A percentile compares a stretch with the other conserved stretches of the same genome.
Evolutionary conservation across 2,329 filamentous ascomycete genomes (phyloP).

Genomic region (Exophiala xenobiotica): DNA sequence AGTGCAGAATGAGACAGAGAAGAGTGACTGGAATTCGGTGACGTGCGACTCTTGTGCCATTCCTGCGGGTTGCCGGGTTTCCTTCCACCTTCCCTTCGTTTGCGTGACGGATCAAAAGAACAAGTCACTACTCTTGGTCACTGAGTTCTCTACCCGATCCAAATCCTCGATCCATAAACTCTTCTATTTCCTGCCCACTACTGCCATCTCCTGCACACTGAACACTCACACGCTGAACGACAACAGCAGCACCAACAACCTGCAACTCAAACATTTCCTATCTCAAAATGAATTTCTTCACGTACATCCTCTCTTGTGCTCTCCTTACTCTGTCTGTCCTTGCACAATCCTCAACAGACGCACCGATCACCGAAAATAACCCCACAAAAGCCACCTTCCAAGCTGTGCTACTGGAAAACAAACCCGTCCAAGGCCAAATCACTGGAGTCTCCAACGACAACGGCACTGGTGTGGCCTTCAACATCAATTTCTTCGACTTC

Average conservation of each 20-base stretch:
- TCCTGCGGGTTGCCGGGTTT: conserved; percentile 21
- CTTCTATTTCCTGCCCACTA: too few species aligned
- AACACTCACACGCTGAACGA: too few species aligned
- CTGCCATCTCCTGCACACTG: too few species aligned
- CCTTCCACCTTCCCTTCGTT: too few species aligned
- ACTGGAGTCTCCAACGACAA: conserved; percentile 47
- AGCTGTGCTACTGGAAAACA: conserved; percentile 56
- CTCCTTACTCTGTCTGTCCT: conserved; percentile 30
- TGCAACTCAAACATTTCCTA: background rate
- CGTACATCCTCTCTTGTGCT: conserved; percentile 24
- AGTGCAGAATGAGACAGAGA: too few species aligned
- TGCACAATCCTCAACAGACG: conserved; percentile 41
- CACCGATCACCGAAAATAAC: conserved; percentile 56
- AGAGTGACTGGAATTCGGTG: conserved; percentile 5
- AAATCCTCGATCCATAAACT: too few species aligned
- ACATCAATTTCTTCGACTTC: conserved; percentile 58
- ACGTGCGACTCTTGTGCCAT: conserved; percentile 6
- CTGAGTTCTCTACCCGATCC: background rate
- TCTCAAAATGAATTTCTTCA: conserved; percentile 27
- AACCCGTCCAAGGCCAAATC: conserved; percentile 56
- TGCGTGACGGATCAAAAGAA: too few species aligned
- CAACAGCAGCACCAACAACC: too few species aligned
- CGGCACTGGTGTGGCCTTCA: conserved; percentile 57
- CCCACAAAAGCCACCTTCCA: conserved; percentile 54
- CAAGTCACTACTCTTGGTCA: background rate